Conservation (phyloP, 148 eudicot genomes). For the Fagopyrum tataricum region DNA sequence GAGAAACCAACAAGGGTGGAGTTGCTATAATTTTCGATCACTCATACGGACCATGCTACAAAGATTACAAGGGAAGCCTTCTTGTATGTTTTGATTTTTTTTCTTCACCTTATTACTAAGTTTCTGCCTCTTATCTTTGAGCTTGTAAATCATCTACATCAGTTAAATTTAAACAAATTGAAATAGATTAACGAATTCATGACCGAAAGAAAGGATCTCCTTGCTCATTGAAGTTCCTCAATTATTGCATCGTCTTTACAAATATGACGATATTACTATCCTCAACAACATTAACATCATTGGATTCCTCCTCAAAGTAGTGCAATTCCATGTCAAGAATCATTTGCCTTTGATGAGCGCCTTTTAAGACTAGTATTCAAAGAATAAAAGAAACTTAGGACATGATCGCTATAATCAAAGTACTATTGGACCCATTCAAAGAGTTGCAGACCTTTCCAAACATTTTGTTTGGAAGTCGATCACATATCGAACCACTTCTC, state of each 20-base stretch:
- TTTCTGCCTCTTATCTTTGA: conserved; percentile 46
- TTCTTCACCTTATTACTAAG: conserved; percentile 55
- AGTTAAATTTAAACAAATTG: conserved; percentile 47
- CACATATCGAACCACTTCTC: conserved; percentile 60
- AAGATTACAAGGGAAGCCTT: conserved; percentile 60
- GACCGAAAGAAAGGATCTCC: conserved; percentile 64
- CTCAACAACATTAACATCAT: neutral
- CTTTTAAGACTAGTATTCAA: conserved; percentile 50
- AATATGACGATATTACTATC: neutral
- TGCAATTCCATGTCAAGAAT: conserved; percentile 44
- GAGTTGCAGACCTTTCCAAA: conserved; percentile 59
- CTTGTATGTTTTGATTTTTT: conserved; percentile 41
- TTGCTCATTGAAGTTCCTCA: conserved; percentile 42
- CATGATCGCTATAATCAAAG: conserved; percentile 49
- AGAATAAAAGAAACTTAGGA: conserved; percentile 51
- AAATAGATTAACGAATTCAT: conserved; percentile 46
- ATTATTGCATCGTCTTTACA: conserved; percentile 37
- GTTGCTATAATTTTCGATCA: conserved; percentile 66
- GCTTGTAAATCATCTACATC: conserved; percentile 39
- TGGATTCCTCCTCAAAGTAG: conserved; percentile 45
- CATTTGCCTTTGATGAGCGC: conserved; percentile 46
- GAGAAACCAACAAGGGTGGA: conserved; percentile 57
- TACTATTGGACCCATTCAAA: conserved; percentile 63
- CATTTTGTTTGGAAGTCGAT: conserved; percentile 48
- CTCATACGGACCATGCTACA: conserved; percentile 44